A percentile compares a stretch with the other conserved stretches of the same genome.
phyloP scores from a whole-genome alignment of 2,329 filamentous ascomycete species.

The Bipolaris sorokiniana region DNA sequence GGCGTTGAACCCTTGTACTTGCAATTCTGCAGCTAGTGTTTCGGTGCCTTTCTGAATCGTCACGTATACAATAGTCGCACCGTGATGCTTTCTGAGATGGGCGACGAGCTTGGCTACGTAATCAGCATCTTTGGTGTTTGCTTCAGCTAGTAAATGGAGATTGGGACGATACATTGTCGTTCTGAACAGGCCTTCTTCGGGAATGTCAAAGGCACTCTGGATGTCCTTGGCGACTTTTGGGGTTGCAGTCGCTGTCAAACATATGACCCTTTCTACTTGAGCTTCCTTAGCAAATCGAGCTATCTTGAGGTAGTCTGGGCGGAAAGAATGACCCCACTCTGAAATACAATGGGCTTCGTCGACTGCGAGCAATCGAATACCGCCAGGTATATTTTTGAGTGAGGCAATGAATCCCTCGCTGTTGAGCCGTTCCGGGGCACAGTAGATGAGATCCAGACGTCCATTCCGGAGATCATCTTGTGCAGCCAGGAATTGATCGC shows the following conservation, averaged over 20 bases:
- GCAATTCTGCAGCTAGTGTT: slow-evolving; percentile 69
- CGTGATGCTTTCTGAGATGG: slow-evolving; percentile 60
- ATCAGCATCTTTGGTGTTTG: slow-evolving; percentile 70
- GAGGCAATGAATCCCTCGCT: slow-evolving; percentile 69
- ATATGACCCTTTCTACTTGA: slow-evolving; percentile 76
- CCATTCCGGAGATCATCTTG: slow-evolving; percentile 68
- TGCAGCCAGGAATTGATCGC: slow-evolving; percentile 65
- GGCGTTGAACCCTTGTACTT: slow-evolving; percentile 69
- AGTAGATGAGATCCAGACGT: slow-evolving; percentile 81
- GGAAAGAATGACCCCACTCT: slow-evolving; percentile 97
- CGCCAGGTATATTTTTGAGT: slow-evolving; percentile 69
- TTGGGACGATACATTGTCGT: slow-evolving; percentile 66
- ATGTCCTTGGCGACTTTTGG: slow-evolving; percentile 74
- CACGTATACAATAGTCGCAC: slow-evolving; percentile 66
- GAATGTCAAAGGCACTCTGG: slow-evolving; percentile 89
- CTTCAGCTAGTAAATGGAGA: slow-evolving; percentile 61
- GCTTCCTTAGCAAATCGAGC: slow-evolving; percentile 76
- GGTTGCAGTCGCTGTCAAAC: slow-evolving; percentile 89
- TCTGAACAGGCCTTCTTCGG: slow-evolving; percentile 63
- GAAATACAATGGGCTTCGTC: slow-evolving; percentile 97
- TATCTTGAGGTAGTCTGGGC: slow-evolving; percentile 86
- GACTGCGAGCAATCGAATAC: slow-evolving; percentile 84
- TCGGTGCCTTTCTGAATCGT: slow-evolving; percentile 64
- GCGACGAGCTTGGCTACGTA: slow-evolving; percentile 70
- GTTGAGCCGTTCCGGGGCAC: slow-evolving; percentile 95